Evolutionary conservation across 2,329 filamentous ascomycete genomes (phyloP), one percentile per base, ranked within the genome.

Genomic region (Colletotrichum sp.): DNA sequence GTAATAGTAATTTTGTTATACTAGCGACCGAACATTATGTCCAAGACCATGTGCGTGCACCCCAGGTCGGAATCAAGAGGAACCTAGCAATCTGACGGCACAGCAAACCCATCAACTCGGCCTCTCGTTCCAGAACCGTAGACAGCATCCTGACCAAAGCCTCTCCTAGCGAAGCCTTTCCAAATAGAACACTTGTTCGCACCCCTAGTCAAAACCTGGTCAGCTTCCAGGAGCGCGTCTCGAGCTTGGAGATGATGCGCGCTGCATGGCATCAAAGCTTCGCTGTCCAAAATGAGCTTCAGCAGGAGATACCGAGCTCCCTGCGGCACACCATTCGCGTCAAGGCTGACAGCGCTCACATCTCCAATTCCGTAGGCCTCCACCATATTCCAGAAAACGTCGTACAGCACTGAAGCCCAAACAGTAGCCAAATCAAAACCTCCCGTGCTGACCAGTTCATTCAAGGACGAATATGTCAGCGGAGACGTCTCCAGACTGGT

Each of bases 1-100:
- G 10, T 3, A 7, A 21, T 21, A 21, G 10, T 12, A 12, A 48
- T 21, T 9, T 21, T 21, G n/a, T 13, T 21, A 48, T n/a, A 1
- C 6, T 12, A 48, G 10, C n/a, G 10, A 48, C 1, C n/a, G n/a
- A 48, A 43, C 3, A 7, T 12, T 7, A 10, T 48, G 39, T 48
- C 18, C 18, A 12, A n/a, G 18, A 48, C 39, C 39, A 0, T 12
- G 9, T 48, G 18, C 18, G 10, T 21, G 2, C 18, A 7, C 0
- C 5, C 18, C 18, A 1, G 43, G 18, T 52, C n/a, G n/a, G 0
- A 21, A 7, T 21, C 10, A 13, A 52, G 1, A 1, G n/a, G n/a
- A 3, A 52, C 6, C n/a, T 52, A 52, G 43, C 43, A 52, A 21
- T 21, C n/a, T 52, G n/a, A 52, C 2, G 43, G 43, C 10, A 24